Evolutionary conservation across 345 rosid species (phyloP).

Genomic region (Alliaria petiolata): DNA sequence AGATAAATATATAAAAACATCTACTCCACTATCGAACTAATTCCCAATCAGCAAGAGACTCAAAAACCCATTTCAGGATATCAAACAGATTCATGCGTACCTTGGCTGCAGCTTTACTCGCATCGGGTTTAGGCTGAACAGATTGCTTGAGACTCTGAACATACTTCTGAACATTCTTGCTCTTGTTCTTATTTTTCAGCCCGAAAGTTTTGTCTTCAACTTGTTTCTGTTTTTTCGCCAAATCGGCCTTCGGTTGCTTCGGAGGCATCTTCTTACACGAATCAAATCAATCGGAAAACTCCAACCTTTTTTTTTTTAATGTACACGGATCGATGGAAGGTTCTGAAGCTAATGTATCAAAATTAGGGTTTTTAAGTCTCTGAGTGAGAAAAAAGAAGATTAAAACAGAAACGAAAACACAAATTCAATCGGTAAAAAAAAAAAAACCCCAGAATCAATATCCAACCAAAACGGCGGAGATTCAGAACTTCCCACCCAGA

Average conservation of each 20-base stretch:
- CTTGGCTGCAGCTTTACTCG: conserved; percentile 67
- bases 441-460: not conserved
- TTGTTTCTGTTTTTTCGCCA: conserved; percentile 90
- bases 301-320: not conserved
- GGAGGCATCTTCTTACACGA: conserved; percentile 64
- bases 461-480: conserved; percentile 26
- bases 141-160: conserved; percentile 79
- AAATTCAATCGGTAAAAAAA: not conserved
- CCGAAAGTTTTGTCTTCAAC: conserved; percentile 97
- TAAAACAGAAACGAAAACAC: not conserved
- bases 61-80: not conserved
- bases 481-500: not conserved
- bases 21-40: not conserved
- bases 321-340: conserved; percentile 18
- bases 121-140: conserved; percentile 77
- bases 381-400: not conserved
- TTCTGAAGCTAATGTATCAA: conserved; percentile 17
- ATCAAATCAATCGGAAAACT: not conserved
- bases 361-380: conserved; percentile 27
- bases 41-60: not conserved
- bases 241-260: conserved; percentile 79
- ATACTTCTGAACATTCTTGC: conserved; percentile 91
- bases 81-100: conserved; percentile 23
- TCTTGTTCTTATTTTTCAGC: conserved; percentile 89
- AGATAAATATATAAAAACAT: not conserved